Evolutionary conservation across 2,329 filamentous ascomycete genomes (phyloP).

Genomic region (Fusarium pseudograminearum): DNA sequence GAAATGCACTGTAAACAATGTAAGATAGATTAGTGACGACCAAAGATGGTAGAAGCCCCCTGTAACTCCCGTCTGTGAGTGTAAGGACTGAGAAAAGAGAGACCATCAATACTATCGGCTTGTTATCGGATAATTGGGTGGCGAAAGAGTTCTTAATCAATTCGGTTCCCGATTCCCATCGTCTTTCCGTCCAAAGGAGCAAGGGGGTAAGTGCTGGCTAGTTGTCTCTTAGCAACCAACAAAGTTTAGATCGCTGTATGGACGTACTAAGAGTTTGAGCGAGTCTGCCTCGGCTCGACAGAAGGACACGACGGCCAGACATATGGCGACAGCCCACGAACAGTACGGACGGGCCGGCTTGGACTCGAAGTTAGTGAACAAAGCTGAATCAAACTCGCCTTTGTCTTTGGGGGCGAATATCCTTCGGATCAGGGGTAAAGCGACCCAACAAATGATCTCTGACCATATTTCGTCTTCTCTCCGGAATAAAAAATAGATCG

Average conservation of each 20-base stretch:
- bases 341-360: neutral
- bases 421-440: accelerated
- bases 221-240: neutral
- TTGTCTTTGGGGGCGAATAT: neutral
- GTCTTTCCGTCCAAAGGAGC: neutral
- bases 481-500: accelerated
- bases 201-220: neutral
- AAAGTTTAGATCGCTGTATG: accelerated
- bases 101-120: neutral
- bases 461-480: neutral
- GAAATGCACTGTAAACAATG: neutral
- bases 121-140: neutral
- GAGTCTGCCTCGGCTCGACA: neutral
- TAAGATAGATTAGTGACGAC: neutral
- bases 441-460: neutral
- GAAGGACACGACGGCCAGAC: accelerated
- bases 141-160: accelerated
- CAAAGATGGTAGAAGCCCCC: neutral
- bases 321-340: neutral
- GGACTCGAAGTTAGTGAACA: accelerated
- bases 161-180: accelerated
- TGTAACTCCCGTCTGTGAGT: neutral
- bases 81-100: neutral
- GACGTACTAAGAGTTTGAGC: neutral
- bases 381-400: accelerated